Evolutionary conservation across 1,284 basidiomycete genomes (phyloP), one percentile per base, ranked within the genome.

Genomic region (Tylopilus sp.): DNA sequence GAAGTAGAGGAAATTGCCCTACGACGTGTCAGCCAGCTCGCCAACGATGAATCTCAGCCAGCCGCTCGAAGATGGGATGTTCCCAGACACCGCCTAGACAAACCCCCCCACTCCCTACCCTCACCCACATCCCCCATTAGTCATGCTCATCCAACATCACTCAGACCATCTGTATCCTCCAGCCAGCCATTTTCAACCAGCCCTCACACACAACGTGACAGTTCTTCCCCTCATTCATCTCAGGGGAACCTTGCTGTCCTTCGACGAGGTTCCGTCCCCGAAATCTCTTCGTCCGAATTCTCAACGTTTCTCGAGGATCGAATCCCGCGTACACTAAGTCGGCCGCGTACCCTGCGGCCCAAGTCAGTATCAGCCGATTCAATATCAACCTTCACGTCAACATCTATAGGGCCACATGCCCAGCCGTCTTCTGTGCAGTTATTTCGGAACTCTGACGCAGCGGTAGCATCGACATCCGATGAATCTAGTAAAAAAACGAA

Each of bases 331-430:
- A 51, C 55, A 9, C 47, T 40, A 30, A 46, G 46, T 34, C 59
- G 61, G 10, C 47, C 60, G 11, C 63, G 59, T 21, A 53, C 57
- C 54, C 33, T 67, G 48, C 64, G 67, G 15, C 61, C 64, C 28
- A 68, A 69, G 48, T 65, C 63, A n/a, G 53, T 69, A 47, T 65
- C 63, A 10, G 44, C 64, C 2, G 63, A 65, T 35, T 68, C 67
- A 14, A 42, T 68, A 10, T 64, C 63, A 21, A 60, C 61, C 2
- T 48, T 66, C 12, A 43, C 46, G 39, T 46, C 52, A 12, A 45
- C 40, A 37, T 28, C 64, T 39, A 26, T 38, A 14, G 60, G 58
- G 37, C 28, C 42, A 34, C 44, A 54, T 46, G 38, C 35, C 31
- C 34, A 46, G 21, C 47, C 52, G 17, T 43, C 44, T 40, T 43